Conservation (phyloP, 768 basidiomycete genomes). For the Pisolithus microcarpus region DNA sequence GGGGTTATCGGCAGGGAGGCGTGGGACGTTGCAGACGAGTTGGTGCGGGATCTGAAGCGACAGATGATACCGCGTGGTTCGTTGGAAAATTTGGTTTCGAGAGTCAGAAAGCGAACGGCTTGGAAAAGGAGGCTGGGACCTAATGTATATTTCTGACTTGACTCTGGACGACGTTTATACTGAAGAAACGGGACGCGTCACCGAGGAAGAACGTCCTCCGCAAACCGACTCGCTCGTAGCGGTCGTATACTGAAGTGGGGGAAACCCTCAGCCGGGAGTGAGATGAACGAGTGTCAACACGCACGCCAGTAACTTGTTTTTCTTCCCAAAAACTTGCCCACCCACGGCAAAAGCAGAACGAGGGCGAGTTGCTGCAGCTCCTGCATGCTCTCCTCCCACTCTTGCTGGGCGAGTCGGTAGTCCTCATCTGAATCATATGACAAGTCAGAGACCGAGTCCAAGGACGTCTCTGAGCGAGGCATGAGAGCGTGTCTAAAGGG, state of each 20-base stretch:
- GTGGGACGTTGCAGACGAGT: slow-evolving; percentile 53
- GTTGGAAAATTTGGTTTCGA: slow-evolving; percentile 43
- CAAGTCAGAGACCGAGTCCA: slow-evolving; percentile 44
- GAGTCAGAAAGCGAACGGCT: slow-evolving; percentile 36
- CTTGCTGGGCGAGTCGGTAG: slow-evolving; percentile 69
- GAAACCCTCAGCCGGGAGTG: slow-evolving; percentile 6
- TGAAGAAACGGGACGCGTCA: slow-evolving; percentile 15
- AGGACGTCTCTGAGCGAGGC: slow-evolving; percentile 55
- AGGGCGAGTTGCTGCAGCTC: slow-evolving; percentile 79
- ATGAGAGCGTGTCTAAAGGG: slow-evolving; percentile 30
- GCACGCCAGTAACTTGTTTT: slow-evolving; percentile 82
- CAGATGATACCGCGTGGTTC: slow-evolving; percentile 40
- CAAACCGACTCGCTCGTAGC: slow-evolving; percentile 61
- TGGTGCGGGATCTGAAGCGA: slow-evolving; percentile 54
- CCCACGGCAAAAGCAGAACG: slow-evolving; percentile 73
- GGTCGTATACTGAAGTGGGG: slow-evolving; percentile 50
- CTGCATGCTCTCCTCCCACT: slow-evolving; percentile 87
- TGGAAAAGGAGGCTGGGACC: slow-evolving; percentile 24
- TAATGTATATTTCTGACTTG: slow-evolving; percentile 22
- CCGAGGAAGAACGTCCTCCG: slow-evolving; percentile 60
- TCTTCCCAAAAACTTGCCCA: slow-evolving; percentile 86
- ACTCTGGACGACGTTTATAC: slow-evolving; percentile 8
- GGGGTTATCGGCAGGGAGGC: slow-evolving; percentile 53
- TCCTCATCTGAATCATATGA: slow-evolving; percentile 64
- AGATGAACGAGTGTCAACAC: slow-evolving; percentile 21